phyloP scores from a whole-genome alignment of 1,284 basidiomycete genomes.

The Apiotrichum laibachii region DNA sequence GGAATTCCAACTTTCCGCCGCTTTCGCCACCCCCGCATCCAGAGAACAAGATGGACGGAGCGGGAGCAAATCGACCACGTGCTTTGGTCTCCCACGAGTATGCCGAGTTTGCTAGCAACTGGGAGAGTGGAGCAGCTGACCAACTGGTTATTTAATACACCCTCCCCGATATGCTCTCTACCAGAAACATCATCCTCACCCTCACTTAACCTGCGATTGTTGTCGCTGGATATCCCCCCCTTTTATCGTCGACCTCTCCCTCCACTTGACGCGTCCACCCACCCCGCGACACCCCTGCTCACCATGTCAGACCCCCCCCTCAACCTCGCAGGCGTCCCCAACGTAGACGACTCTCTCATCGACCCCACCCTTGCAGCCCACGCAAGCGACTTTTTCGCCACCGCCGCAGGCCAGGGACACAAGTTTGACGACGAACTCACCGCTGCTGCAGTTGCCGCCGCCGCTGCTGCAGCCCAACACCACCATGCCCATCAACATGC shows the following conservation, averaged over 20 bases:
- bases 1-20: background rate
- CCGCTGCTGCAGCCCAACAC: slow-evolving; percentile 15
- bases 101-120: too few relatives aligned
- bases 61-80: too few relatives aligned
- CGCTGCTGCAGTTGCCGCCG: slow-evolving; percentile 21
- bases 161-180: too few relatives aligned
- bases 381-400: slow-evolving; percentile 17
- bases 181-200: background rate
- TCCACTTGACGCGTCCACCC: background rate
- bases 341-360: slow-evolving; percentile 22
- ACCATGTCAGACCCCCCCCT: slow-evolving; percentile 15
- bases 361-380: slow-evolving; percentile 15
- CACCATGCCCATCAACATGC: background rate
- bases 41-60: too few relatives aligned
- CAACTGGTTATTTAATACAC: too few relatives aligned
- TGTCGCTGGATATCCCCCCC: background rate
- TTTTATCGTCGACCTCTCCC: background rate
- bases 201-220: background rate
- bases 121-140: too few relatives aligned
- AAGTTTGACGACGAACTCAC: slow-evolving; percentile 25
- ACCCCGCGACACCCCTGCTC: background rate
- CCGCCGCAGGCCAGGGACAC: slow-evolving; percentile 9
- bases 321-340: slow-evolving; percentile 22
- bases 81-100: too few relatives aligned
- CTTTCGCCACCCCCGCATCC: too few relatives aligned